Base-by-base conservation (phyloP, 176 grass and related monocot genomes). In the Carex parvula region DNA sequence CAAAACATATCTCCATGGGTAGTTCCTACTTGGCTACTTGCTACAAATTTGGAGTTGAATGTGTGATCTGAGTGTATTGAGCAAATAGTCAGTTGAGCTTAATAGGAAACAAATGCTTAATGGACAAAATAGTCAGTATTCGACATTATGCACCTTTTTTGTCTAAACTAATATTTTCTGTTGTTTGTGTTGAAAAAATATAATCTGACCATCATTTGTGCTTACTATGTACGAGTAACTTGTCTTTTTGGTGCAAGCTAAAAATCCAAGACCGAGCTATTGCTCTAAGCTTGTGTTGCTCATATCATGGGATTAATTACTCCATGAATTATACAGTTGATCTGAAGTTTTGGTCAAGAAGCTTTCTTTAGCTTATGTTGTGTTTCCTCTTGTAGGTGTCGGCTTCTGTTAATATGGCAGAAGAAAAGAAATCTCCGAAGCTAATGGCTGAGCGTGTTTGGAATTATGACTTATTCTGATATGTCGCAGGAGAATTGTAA, bases 391-490 rank as follows among this genome's bases (percentile, higher is more conserved):
- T 87, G 29, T 86, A 94, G 94, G 79, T 94, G 5, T 90, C 88
- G 0, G 73, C 90, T 2, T 82, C 87, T 13, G 87, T 97, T 14
- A 82, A 97, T 78, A 39, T 97, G 83, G 87, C 92, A 0, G 94
- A 92, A 78, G 84, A 90, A 83, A 90, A 85, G 68, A 95, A 92
- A 87, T 61, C 55, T 37, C 93, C 89, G 15, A 93, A 97, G 85
- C 86, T 93, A 33, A 83, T 89, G 64, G 89, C 89, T 1, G 94
- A 97, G 89, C 90, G 94, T 37, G 87, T 84, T 0, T 97, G 94
- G 94, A 93, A 88, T 59, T 97, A 91, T 1, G 94, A 97, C 30
- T 85, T 91, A 24, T 91, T 72, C 8, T 35, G 55, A 62, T 85
- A 5, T 3, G 62, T 54, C 2, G 16, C 24, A 52, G 18, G 20